These are phyloP conservation scores for Piromyces finnis DNA, from an alignment of 192 early-diverging fungal genomes.

Conservation along the genomic window DNA sequence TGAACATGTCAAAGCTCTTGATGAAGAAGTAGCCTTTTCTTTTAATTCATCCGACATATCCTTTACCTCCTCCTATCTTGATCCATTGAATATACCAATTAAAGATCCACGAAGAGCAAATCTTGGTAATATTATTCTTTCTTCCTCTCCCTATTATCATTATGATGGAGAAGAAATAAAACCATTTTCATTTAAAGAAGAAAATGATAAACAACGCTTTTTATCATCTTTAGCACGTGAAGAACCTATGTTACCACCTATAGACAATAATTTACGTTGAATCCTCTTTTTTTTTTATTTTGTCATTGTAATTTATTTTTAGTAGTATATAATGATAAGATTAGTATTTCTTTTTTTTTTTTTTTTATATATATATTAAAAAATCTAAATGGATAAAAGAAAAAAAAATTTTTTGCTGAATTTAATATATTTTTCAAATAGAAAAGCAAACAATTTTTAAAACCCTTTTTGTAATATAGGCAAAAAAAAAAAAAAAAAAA, in stretches of 20 bases:
- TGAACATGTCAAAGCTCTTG: not conserved
- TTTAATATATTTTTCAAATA: too few species aligned
- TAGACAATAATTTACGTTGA: too few species aligned
- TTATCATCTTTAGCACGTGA: not conserved
- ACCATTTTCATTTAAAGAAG: not conserved
- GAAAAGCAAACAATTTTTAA: too few species aligned
- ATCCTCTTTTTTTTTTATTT: too few species aligned
- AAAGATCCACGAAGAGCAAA: not conserved
- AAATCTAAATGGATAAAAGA: too few species aligned
- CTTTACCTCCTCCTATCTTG: not conserved
- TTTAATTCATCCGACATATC: not conserved
- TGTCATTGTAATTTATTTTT: too few species aligned
- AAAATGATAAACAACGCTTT: not conserved
- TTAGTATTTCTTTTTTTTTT: too few species aligned
- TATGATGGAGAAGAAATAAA: not conserved
- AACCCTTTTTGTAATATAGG: too few species aligned
- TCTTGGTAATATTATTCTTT: not conserved
- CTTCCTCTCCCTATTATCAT: not conserved
- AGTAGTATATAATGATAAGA: too few species aligned
- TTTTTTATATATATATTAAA: too few species aligned
- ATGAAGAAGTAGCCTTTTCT: not conserved
- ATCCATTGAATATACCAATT: not conserved
- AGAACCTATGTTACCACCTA: not conserved
- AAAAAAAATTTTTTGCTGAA: too few species aligned
- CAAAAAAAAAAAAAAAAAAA: too few species aligned